A percentile compares a stretch with the other conserved stretches of the same genome.
These are phyloP conservation scores for Fimicolochytrium jonesii DNA, from an alignment of 192 early-diverging fungal genomes.

Conservation along the genomic window DNA sequence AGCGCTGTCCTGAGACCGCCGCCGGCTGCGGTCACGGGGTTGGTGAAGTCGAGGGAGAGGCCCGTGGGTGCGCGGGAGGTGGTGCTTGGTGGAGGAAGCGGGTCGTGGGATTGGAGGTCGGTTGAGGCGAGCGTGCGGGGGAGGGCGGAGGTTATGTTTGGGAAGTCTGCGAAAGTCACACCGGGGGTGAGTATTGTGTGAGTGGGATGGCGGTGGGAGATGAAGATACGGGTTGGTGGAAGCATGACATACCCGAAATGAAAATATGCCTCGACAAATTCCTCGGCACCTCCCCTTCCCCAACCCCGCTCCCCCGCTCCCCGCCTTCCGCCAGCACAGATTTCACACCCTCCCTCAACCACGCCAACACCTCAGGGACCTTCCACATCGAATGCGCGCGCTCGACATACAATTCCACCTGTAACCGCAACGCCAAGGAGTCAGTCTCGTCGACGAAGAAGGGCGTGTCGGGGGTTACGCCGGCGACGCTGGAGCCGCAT, in stretches of 20 bases:
- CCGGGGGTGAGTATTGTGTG: no score
- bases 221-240: slow-evolving; percentile 2
- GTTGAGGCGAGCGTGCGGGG: slow-evolving; percentile 42
- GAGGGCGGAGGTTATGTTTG: slow-evolving; percentile 42
- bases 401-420: slow-evolving; percentile 72
- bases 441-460: slow-evolving; percentile 40
- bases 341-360: slow-evolving; percentile 29
- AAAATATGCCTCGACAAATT: slow-evolving; percentile 43
- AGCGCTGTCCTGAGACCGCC: not conserved
- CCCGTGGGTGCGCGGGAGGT: not conserved
- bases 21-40: not conserved
- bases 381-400: slow-evolving; percentile 76
- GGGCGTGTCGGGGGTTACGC: slow-evolving; percentile 40
- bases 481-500: slow-evolving; percentile 54
- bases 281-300: slow-evolving; percentile 25
- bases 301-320: slow-evolving; percentile 6
- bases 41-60: not conserved
- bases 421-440: slow-evolving; percentile 19
- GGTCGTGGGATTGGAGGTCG: slow-evolving; percentile 60
- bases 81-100: slow-evolving; percentile 49
- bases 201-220: slow-evolving; percentile 12
- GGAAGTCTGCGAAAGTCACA: slow-evolving; percentile 52
- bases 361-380: slow-evolving; percentile 63
- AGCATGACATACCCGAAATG: slow-evolving; percentile 23
- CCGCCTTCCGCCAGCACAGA: not conserved